A percentile compares a stretch with the other conserved stretches of the same genome.
Conservation (phyloP, 306 rosid genomes). For the Quercus berberidifolia region DNA sequence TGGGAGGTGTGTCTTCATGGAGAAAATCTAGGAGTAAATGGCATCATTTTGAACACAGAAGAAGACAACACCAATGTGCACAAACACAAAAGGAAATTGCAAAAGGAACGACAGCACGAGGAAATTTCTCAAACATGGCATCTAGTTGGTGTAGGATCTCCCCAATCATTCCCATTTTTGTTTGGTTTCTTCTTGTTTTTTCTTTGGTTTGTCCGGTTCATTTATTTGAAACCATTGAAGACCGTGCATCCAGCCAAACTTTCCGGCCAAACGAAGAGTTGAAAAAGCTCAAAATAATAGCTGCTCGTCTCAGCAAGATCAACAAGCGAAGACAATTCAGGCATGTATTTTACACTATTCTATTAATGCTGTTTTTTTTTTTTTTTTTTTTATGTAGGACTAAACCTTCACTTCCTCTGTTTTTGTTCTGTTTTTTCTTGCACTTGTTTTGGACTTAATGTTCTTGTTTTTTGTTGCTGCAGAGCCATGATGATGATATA, state of each 20-base stretch:
- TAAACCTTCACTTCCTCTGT: slow-evolving; percentile 15
- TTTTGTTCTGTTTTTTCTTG: slow-evolving; percentile 15
- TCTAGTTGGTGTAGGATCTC: slow-evolving; percentile 51
- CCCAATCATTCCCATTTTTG: slow-evolving; percentile 45
- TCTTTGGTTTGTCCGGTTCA: slow-evolving; percentile 49
- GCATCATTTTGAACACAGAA: slow-evolving; percentile 32
- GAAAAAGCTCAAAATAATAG: slow-evolving; percentile 47
- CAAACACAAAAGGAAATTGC: slow-evolving; percentile 26
- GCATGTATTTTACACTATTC: slow-evolving; percentile 16
- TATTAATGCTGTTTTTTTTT: background rate
- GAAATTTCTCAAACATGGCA: slow-evolving; percentile 54
- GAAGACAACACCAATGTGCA: slow-evolving; percentile 47
- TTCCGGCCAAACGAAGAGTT: slow-evolving; percentile 51
- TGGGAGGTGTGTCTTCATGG: slow-evolving; percentile 36
- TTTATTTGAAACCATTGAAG: slow-evolving; percentile 27
- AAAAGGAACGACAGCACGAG: slow-evolving; percentile 29
- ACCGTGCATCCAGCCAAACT: slow-evolving; percentile 48
- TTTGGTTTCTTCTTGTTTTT: slow-evolving; percentile 51
- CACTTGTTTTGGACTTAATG: slow-evolving; percentile 4
- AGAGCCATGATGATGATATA: slow-evolving; percentile 90
- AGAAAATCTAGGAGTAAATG: slow-evolving; percentile 34
- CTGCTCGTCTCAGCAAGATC: slow-evolving; percentile 56
- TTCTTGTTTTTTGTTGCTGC: background rate
- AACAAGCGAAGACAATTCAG: slow-evolving; percentile 89
- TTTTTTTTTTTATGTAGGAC: background rate